Evolutionary conservation across 176 grass and related monocot genomes (phyloP).

Genomic region (barley (Hordeum vulgare)): MorexV3_pseudomolecules_assembly NC_058522.1:429297913-429298412

Average conservation of each 20-base stretch:
- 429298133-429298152: neutral
- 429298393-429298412: neutral
- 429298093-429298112: neutral
- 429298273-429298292: conserved; percentile 88
- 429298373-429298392: neutral
- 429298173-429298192: neutral
- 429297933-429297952: neutral
- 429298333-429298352: conserved; percentile 39
- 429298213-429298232: conserved; percentile 12
- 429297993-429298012: neutral
- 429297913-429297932: neutral
- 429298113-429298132: neutral
- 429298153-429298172: neutral
- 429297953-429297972: conserved; percentile 3
- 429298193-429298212: neutral
- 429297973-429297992: neutral
- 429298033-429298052: neutral
- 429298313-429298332: conserved; percentile 91
- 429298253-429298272: conserved; percentile 68
- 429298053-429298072: neutral
- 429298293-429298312: conserved; percentile 99
- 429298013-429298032: neutral
- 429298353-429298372: neutral
- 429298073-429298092: neutral
- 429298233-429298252: conserved; percentile 22